Percentiles rank a stretch among this genome's conserved stretches.
These are phyloP conservation scores for Blastobotrys elegans DNA, from an alignment of 1,139 yeast species.

Conservation along the genomic window DNA sequence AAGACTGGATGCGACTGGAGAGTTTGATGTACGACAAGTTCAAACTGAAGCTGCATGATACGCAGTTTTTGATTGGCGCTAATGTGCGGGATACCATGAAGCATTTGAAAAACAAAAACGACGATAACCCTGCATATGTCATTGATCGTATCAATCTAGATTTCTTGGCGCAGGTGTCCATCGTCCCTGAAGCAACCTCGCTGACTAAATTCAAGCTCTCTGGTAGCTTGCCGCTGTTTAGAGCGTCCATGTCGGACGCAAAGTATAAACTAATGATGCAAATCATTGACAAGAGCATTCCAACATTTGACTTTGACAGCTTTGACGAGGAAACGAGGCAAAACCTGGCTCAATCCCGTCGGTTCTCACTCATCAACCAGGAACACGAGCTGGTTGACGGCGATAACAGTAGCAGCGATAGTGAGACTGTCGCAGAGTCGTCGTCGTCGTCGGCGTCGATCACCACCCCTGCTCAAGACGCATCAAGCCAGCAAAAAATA, in stretches of 20 bases:
- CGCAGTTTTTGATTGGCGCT: slow-evolving; percentile 85
- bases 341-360: slow-evolving; percentile 6
- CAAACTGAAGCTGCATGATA: slow-evolving; percentile 69
- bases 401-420: slow-evolving; percentile 4
- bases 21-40: slow-evolving; percentile 88
- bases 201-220: slow-evolving; percentile 69
- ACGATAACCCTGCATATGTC: slow-evolving; percentile 46
- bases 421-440: slow-evolving; percentile 1
- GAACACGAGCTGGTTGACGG: slow-evolving; percentile 5
- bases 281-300: slow-evolving; percentile 65
- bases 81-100: slow-evolving; percentile 68
- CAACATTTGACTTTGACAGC: slow-evolving; percentile 44
- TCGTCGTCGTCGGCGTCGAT: not conserved
- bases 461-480: not conserved
- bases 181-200: slow-evolving; percentile 72
- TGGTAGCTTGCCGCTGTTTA: slow-evolving; percentile 74
- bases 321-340: slow-evolving; percentile 21
- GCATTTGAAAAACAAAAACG: slow-evolving; percentile 34
- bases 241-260: slow-evolving; percentile 73
- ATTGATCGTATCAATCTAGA: slow-evolving; percentile 73
- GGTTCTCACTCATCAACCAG: slow-evolving; percentile 11
- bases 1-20: slow-evolving; percentile 68
- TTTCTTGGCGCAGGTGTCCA: slow-evolving; percentile 72
- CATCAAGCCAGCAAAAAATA: slow-evolving; percentile 44
- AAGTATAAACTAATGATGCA: slow-evolving; percentile 87